These are phyloP conservation scores for Fusarium continuum DNA, from an alignment of 2,329 filamentous ascomycete genomes.

Conservation along the genomic window DNA sequence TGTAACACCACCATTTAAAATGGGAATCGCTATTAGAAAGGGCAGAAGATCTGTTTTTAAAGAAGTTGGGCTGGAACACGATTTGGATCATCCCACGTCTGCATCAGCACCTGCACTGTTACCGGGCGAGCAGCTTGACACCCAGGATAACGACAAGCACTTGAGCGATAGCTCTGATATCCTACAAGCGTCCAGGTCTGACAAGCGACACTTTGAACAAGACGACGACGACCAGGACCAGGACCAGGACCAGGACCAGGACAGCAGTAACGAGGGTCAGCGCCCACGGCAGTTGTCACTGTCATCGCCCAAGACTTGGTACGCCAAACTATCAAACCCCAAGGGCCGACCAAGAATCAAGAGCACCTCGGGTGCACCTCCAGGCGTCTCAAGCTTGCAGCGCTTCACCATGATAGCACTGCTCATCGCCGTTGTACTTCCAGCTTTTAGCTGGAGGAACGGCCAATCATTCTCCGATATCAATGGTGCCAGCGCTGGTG, in stretches of 20 bases:
- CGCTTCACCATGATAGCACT: slow-evolving; percentile 59
- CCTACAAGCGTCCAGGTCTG: neutral
- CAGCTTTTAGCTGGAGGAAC: slow-evolving; percentile 54
- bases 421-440: slow-evolving; percentile 61
- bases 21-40: slow-evolving; percentile 58
- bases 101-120: slow-evolving; percentile 16
- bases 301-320: slow-evolving; percentile 51
- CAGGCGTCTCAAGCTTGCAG: slow-evolving; percentile 53
- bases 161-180: slow-evolving; percentile 44
- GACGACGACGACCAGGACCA: slow-evolving; percentile 9
- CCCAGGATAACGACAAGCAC: slow-evolving; percentile 45
- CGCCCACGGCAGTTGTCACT: slow-evolving; percentile 26
- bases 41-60: slow-evolving; percentile 62
- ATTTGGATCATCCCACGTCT: slow-evolving; percentile 39
- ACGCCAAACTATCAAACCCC: slow-evolving; percentile 53
- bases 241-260: slow-evolving; percentile 2
- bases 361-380: slow-evolving; percentile 55
- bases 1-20: slow-evolving; percentile 51
- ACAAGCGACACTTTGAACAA: slow-evolving; percentile 9
- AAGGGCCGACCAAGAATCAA: slow-evolving; percentile 55
- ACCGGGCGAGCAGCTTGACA: slow-evolving; percentile 24
- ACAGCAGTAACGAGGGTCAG: slow-evolving; percentile 5
- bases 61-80: slow-evolving; percentile 58
- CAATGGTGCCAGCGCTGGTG: slow-evolving; percentile 59
- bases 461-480: slow-evolving; percentile 52